Percentiles rank a stretch among this genome's conserved stretches.
phyloP scores from a whole-genome alignment of 495 filamentous ascomycete species.

The Hapsidospora chrysogenum region DNA sequence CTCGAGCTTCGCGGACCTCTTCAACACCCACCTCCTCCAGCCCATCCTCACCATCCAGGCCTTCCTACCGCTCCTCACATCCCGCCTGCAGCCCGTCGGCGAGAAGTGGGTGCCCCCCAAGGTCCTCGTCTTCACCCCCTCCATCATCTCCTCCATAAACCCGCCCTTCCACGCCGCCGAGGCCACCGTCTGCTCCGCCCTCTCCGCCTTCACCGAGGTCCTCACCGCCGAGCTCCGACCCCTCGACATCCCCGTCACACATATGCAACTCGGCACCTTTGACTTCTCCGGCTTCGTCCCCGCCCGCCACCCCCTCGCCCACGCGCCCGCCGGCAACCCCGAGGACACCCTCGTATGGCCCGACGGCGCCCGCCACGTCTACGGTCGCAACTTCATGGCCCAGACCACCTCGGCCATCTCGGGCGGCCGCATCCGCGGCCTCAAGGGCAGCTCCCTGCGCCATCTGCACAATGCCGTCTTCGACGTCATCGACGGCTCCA shows the following conservation, averaged over 20 bases:
- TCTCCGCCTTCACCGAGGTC: slow-evolving; percentile 62
- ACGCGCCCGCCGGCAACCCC: slow-evolving; percentile 16
- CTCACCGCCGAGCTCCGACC: slow-evolving; percentile 60
- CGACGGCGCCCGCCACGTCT: slow-evolving; percentile 29
- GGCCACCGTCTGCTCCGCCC: slow-evolving; percentile 55
- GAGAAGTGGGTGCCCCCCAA: slow-evolving; percentile 28
- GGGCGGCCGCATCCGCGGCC: slow-evolving; percentile 22
- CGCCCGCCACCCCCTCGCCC: slow-evolving; percentile 12
- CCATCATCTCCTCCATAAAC: slow-evolving; percentile 65
- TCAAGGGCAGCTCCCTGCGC: slow-evolving; percentile 49
- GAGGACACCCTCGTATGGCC: slow-evolving; percentile 54
- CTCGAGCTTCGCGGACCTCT: slow-evolving; percentile 67
- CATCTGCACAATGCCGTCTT: slow-evolving; percentile 75
- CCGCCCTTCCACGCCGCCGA: slow-evolving; percentile 78
- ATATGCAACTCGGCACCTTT: slow-evolving; percentile 77
- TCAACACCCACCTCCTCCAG: slow-evolving; percentile 85
- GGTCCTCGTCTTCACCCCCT: slow-evolving; percentile 69
- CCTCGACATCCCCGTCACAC: slow-evolving; percentile 58
- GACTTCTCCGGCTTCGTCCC: slow-evolving; percentile 39
- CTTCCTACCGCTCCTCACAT: slow-evolving; percentile 66
- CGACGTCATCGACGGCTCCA: slow-evolving; percentile 50
- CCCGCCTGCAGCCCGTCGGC: slow-evolving; percentile 23
- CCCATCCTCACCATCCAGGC: slow-evolving; percentile 74
- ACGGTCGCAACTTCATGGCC: slow-evolving; percentile 38
- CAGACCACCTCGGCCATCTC: slow-evolving; percentile 27